Percentiles rank a stretch among this genome's conserved stretches.
Evolutionary conservation across 2,329 filamentous ascomycete genomes (phyloP).

Genomic region (Escovopsis weberi): DNA sequence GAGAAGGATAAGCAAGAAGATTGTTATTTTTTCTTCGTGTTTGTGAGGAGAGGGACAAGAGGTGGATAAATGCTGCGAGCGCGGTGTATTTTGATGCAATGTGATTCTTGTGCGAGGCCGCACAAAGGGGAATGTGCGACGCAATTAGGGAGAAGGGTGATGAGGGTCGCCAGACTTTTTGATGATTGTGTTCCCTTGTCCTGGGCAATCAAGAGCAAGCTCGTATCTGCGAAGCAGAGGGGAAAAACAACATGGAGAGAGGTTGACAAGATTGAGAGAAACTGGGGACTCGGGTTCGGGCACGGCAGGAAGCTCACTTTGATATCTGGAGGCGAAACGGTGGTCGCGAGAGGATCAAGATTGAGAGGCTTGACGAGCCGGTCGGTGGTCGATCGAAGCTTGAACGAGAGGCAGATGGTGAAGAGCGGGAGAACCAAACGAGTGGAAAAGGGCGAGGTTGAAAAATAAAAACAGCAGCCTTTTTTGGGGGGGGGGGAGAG

Average conservation of each 20-base stretch:
- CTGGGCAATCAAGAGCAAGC: constrained; percentile 1
- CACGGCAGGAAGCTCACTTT: constrained; percentile 6
- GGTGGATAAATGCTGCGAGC: constrained; percentile 7
- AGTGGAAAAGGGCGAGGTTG: no score
- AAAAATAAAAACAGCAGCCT: not conserved
- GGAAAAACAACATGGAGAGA: not conserved
- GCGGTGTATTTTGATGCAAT: constrained; percentile 6
- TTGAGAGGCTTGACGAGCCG: constrained; percentile 8
- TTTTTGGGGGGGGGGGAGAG: not conserved
- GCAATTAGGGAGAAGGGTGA: constrained; percentile 8
- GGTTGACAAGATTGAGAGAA: constrained; percentile 1
- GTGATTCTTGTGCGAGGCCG: constrained; percentile 16
- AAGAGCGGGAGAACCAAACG: not conserved
- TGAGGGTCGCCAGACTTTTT: constrained; percentile 1
- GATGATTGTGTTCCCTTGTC: constrained; percentile 5
- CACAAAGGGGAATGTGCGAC: constrained; percentile 16
- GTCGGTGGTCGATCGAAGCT: constrained; percentile 5
- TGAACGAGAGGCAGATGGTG: not conserved
- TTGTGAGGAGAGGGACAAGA: constrained; percentile 2
- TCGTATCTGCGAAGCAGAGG: constrained; percentile 1
- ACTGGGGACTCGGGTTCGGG: not conserved
- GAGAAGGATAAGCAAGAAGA: not conserved
- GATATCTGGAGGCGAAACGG: constrained; percentile 9
- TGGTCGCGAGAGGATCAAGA: constrained; percentile 12
- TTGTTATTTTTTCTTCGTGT: not conserved